Base-by-base conservation (phyloP, 2,329 filamentous ascomycete species). In the Colletotrichum viniferum region DNA sequence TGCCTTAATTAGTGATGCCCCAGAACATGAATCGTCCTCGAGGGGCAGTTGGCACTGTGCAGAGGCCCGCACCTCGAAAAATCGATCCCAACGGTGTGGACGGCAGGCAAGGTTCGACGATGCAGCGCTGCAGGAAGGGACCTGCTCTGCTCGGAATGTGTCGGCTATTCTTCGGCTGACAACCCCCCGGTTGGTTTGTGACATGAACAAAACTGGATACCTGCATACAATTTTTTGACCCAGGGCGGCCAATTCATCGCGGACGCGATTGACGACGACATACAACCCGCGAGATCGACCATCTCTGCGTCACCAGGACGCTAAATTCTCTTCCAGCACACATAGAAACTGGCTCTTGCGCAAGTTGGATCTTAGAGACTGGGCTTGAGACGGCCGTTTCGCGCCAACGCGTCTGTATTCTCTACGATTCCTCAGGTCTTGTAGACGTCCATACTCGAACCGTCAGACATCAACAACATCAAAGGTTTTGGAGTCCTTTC, bases 161-260 rank as follows among this genome's bases (percentile, higher is more conserved):
- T 13, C 73, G 73, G 73, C 62, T 72, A 67, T 52, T 55, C 73
- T n/a, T 67, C 73, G 69, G 73, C 55, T 16, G 30, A n/a, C 18
- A 18, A 43, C 14, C 48, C 48, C 43, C n/a, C n/a, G 5, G 43
- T 12, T 52, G n/a, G 24, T 43, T 56, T 67, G 72, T 74, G 72
- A 74, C 72, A 62, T 74, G 67, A 52, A 43, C 48, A 69, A 34
- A 62, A 69, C 62, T 74, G 30, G 62, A 71, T 64, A 64, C 32
- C 26, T 73, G 63, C 69, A 75, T 73, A 73, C 52, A 73, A 75
- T 75, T 75, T 75, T 75, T 75, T 67, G 70, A 56, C 55, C 58
- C 9, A 43, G 66, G 28, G 34, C 38, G 38, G 18, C 24, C 26
- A 67, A 68, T 34, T 52, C 63, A 36, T 62, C 55, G 56, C 58